Conservation (phyloP, 495 filamentous ascomycete genomes). For the Physcia stellaris region DNA sequence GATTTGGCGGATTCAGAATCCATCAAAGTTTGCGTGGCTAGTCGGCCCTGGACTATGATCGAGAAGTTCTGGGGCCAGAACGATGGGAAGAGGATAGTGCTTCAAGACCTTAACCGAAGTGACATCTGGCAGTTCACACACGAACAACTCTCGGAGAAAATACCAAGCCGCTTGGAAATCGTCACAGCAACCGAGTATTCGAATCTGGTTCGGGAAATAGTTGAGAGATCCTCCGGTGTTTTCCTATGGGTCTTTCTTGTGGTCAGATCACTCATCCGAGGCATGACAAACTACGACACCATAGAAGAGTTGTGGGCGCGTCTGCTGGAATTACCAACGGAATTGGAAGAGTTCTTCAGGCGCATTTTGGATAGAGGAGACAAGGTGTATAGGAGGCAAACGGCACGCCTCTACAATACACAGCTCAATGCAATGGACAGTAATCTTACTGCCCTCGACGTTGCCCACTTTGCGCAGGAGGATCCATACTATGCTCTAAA, state of each 20-base stretch:
- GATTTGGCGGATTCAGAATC: constrained; percentile 7
- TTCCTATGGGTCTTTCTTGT: constrained; percentile 23
- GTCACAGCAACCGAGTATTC: not conserved
- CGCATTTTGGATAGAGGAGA: constrained; percentile 11
- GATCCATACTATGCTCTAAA: not conserved
- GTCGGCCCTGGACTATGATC: constrained; percentile 34
- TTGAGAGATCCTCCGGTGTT: constrained; percentile 21
- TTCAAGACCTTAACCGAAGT: constrained; percentile 20
- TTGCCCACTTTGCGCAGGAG: constrained; percentile 1
- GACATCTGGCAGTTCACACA: constrained; percentile 21
- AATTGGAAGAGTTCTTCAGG: constrained; percentile 9
- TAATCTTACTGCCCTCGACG: not conserved
- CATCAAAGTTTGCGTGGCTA: constrained; percentile 36
- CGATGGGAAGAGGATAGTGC: constrained; percentile 4
- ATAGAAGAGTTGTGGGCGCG: constrained; percentile 3
- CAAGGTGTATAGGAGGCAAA: constrained; percentile 4
- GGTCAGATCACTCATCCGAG: constrained; percentile 8
- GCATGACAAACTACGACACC: constrained; percentile 8
- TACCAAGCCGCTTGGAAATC: not conserved
- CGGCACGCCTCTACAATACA: constrained; percentile 6
- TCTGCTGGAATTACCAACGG: constrained; percentile 6
- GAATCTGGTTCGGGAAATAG: constrained; percentile 12
- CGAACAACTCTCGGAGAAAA: constrained; percentile 9
- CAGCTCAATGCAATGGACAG: not conserved
- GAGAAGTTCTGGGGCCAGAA: constrained; percentile 20